Evolutionary conservation across 805 yeast genomes (phyloP).

Genomic region (Maudiozyma bulderi): DNA sequence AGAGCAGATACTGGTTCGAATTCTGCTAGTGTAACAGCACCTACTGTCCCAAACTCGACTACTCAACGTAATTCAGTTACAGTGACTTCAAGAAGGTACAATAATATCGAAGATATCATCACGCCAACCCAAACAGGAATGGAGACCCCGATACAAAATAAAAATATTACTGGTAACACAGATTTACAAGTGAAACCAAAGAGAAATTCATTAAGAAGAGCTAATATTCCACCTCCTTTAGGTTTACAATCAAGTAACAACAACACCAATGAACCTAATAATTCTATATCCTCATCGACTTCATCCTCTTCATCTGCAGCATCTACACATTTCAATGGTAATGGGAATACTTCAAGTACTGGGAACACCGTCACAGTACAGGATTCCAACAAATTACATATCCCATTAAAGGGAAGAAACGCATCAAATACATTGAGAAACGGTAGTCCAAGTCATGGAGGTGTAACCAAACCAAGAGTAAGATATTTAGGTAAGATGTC

Average conservation of each 20-base stretch:
- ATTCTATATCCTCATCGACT: not conserved
- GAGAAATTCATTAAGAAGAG: conserved; percentile 18
- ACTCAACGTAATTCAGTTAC: no score
- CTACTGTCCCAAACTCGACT: not conserved
- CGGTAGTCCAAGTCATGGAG: not conserved
- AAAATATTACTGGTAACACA: not conserved
- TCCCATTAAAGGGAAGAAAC: not conserved
- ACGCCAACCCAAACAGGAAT: conserved; percentile 1
- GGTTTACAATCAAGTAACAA: not conserved
- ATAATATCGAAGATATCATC: conserved; percentile 5
- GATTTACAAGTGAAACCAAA: not conserved
- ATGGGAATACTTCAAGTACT: not conserved
- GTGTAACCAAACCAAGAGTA: conserved; percentile 20
- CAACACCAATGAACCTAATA: not conserved
- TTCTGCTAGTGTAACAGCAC: not conserved
- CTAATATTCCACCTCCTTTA: conserved; percentile 21
- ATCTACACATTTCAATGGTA: not conserved
- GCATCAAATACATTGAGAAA: conserved; percentile 5
- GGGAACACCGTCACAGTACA: not conserved
- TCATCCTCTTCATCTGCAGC: conserved; percentile 2
- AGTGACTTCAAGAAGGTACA: not conserved
- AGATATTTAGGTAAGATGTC: conserved; percentile 19
- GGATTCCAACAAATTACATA: not conserved
- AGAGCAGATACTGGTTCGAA: not conserved
- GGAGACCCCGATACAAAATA: not conserved